phyloP scores from a whole-genome alignment of 2,329 filamentous ascomycete species.

The Lizonia empirigonia region DNA sequence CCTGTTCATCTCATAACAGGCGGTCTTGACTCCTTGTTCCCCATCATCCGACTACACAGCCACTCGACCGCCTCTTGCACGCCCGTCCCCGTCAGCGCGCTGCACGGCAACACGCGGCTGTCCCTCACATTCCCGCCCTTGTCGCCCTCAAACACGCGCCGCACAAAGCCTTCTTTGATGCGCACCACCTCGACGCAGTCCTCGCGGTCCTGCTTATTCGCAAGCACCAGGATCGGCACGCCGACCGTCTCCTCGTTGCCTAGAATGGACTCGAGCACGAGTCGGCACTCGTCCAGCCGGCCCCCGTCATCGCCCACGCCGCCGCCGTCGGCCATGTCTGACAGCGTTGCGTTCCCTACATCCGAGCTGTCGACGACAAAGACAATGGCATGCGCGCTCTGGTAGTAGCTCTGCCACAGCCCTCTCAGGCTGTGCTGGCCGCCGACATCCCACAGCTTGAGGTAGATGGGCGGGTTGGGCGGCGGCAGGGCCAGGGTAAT shows the following conservation, averaged over 20 bases:
- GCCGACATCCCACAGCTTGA: constrained; percentile 98
- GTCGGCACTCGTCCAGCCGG: constrained; percentile 82
- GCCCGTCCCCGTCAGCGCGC: constrained; percentile 81
- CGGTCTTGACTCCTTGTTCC: constrained; percentile 93
- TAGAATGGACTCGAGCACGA: constrained; percentile 88
- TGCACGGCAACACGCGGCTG: constrained; percentile 87
- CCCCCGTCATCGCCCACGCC: constrained; percentile 49
- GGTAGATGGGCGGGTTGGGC: constrained; percentile 79
- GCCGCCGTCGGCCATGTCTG: constrained; percentile 49
- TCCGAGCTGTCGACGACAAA: constrained; percentile 97
- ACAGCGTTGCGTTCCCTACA: constrained; percentile 81
- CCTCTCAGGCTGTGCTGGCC: constrained; percentile 87
- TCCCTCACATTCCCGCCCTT: constrained; percentile 86
- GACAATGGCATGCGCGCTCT: constrained; percentile 89
- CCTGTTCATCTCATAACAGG: constrained; percentile 71
- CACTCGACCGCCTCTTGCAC: constrained; percentile 97
- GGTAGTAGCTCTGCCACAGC: constrained; percentile 96
- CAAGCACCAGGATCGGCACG: constrained; percentile 87
- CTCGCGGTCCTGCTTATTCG: constrained; percentile 97
- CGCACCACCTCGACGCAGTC: constrained; percentile 96
- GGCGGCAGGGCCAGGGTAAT: constrained; percentile 76
- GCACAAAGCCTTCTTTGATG: constrained; percentile 95
- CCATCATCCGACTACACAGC: constrained; percentile 88
- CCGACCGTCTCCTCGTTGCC: constrained; percentile 87
- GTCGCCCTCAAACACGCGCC: constrained; percentile 94